Conservation (phyloP, 371 early-diverging fungal species). For the Umbelopsis sp. region DNA sequence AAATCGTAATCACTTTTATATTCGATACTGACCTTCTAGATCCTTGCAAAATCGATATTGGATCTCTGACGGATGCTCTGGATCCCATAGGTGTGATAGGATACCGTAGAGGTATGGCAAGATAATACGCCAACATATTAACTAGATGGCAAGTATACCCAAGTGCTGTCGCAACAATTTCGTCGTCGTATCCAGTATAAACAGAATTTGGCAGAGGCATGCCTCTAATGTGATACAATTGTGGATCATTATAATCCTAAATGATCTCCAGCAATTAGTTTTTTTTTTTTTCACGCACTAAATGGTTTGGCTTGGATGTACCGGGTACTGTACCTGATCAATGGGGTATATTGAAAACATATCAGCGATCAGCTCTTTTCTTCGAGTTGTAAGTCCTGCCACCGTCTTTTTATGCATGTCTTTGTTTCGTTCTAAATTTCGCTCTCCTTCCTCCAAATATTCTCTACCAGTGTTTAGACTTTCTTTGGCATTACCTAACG, state of each 20-base stretch:
- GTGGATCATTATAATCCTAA: constrained; percentile 53
- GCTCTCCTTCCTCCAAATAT: constrained; percentile 50
- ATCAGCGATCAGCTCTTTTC: constrained; percentile 62
- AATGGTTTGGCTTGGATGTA: background rate
- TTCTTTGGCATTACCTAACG: constrained; percentile 27
- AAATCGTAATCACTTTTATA: background rate
- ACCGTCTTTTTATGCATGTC: constrained; percentile 48
- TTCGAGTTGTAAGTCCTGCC: constrained; percentile 46
- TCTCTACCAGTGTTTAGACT: constrained; percentile 33
- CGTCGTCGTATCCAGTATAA: constrained; percentile 65
- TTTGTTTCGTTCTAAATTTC: constrained; percentile 46
- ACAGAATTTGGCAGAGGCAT: constrained; percentile 69
- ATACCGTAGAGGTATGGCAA: constrained; percentile 75
- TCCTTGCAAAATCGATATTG: constrained; percentile 60
- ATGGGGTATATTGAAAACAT: constrained; percentile 70
- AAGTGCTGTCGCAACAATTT: constrained; percentile 72
- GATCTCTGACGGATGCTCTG: constrained; percentile 71
- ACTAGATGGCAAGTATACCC: constrained; percentile 78
- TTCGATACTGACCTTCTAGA: constrained; percentile 54
- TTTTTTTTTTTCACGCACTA: background rate
- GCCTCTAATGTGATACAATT: constrained; percentile 65
- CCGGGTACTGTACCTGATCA: constrained; percentile 49
- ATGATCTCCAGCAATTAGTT: background rate
- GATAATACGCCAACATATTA: constrained; percentile 72
- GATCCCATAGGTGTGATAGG: constrained; percentile 80